Conservation (phyloP, 192 early-diverging fungal species). For the Funneliformis geosporum region DNA sequence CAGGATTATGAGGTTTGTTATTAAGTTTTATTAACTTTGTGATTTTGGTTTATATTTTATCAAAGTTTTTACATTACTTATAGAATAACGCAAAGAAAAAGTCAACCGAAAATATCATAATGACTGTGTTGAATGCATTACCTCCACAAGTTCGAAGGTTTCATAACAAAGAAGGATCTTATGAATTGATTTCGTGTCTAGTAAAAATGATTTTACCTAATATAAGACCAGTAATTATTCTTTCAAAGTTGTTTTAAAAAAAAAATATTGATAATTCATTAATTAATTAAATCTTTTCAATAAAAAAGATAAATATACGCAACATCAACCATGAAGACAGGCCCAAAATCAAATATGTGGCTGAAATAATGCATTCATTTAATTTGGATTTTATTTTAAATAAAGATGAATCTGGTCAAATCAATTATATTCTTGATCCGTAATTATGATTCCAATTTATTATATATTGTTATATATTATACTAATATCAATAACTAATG, state of each 20-base stretch:
- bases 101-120: constrained; percentile 55
- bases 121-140: constrained; percentile 51
- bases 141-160: constrained; percentile 53
- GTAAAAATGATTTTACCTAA: constrained; percentile 79
- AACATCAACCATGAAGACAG: constrained; percentile 66
- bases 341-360: constrained; percentile 53
- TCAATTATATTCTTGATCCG: constrained; percentile 75
- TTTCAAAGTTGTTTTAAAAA: constrained; percentile 42
- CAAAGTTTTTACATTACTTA: not conserved
- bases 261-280: constrained; percentile 39
- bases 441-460: constrained; percentile 40
- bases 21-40: not conserved
- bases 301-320: constrained; percentile 56
- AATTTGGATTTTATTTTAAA: constrained; percentile 73
- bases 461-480: not conserved
- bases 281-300: constrained; percentile 12
- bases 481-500: not conserved
- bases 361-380: constrained; percentile 69
- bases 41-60: constrained; percentile 10
- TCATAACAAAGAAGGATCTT: constrained; percentile 42
- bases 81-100: constrained; percentile 50
- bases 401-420: constrained; percentile 60
- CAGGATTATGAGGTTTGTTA: constrained; percentile 68
- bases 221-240: constrained; percentile 59
- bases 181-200: constrained; percentile 68